Conservation (phyloP, 495 filamentous ascomycete genomes). For the Xylaria scruposa region DNA sequence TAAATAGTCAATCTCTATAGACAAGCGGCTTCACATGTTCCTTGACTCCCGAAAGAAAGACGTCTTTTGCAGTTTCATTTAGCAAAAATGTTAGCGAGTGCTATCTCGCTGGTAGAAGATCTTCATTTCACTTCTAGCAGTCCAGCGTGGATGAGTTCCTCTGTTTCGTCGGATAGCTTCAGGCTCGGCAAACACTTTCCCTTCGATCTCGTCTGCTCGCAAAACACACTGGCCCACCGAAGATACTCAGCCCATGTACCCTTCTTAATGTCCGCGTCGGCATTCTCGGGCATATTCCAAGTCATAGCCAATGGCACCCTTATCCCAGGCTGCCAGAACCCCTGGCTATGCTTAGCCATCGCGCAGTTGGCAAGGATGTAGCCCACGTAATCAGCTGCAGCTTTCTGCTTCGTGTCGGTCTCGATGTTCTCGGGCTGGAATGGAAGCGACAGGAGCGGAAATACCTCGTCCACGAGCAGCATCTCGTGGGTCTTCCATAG, state of each 20-base stretch:
- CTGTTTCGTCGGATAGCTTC: background rate
- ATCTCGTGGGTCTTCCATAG: slow-evolving; percentile 18
- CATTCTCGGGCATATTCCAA: slow-evolving; percentile 34
- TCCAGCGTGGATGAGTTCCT: background rate
- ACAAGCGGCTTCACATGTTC: too few relatives aligned
- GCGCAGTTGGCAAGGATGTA: slow-evolving; percentile 15
- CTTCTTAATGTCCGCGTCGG: slow-evolving; percentile 30
- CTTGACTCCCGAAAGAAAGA: too few relatives aligned
- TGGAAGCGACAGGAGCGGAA: slow-evolving; percentile 16
- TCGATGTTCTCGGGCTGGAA: slow-evolving; percentile 13
- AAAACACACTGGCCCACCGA: slow-evolving; percentile 34
- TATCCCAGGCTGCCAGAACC: slow-evolving; percentile 13
- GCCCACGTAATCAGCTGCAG: slow-evolving; percentile 25
- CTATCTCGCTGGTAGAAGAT: background rate
- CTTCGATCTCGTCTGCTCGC: slow-evolving; percentile 28
- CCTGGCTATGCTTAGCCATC: slow-evolving; percentile 23
- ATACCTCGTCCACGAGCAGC: slow-evolving; percentile 19
- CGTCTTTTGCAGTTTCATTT: background rate
- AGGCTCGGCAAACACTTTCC: slow-evolving; percentile 3
- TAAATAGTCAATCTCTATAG: too few relatives aligned
- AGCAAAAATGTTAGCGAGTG: background rate
- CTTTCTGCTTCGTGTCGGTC: slow-evolving; percentile 17
- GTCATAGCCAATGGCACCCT: slow-evolving; percentile 24
- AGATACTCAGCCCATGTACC: slow-evolving; percentile 41
- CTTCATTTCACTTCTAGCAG: background rate